Conservation (phyloP, 306 rosid genomes). For the Ochetophila trinervis region DNA sequence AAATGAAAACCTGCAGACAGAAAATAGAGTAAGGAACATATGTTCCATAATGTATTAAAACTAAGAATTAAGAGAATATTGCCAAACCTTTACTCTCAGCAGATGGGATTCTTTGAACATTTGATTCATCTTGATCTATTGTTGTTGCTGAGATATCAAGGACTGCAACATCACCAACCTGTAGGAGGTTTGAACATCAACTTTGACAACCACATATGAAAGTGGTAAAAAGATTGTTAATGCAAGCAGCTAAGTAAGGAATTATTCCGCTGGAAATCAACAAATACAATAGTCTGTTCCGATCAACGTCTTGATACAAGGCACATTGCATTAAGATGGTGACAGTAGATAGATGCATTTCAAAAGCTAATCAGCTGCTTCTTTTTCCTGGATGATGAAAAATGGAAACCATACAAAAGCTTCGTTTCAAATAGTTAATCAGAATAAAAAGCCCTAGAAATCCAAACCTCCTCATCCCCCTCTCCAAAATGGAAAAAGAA, state of each 20-base stretch:
- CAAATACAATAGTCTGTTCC: not conserved
- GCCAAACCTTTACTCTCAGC: conserved; percentile 87
- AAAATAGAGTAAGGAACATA: conserved; percentile 28
- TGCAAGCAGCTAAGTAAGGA: not conserved
- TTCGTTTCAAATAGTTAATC: not conserved
- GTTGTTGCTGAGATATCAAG: conserved; percentile 87
- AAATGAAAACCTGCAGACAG: conserved; percentile 63
- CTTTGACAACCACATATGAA: not conserved
- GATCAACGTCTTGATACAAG: not conserved
- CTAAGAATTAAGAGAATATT: not conserved
- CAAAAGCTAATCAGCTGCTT: not conserved
- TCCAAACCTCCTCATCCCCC: not conserved
- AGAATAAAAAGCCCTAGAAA: not conserved
- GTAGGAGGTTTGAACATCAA: conserved; percentile 26
- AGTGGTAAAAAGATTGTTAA: not conserved
- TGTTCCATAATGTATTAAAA: conserved; percentile 14
- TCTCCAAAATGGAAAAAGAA: not conserved
- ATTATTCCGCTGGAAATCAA: not conserved
- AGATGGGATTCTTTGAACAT: conserved; percentile 66
- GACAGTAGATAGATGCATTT: not conserved
- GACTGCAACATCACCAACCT: conserved; percentile 81
- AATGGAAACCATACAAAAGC: not conserved
- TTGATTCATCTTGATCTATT: conserved; percentile 63
- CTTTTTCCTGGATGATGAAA: not conserved
- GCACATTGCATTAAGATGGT: not conserved